These are phyloP conservation scores for Gilbertella persicaria DNA, from an alignment of 371 early-diverging fungal genomes.

Conservation along the genomic window DNA sequence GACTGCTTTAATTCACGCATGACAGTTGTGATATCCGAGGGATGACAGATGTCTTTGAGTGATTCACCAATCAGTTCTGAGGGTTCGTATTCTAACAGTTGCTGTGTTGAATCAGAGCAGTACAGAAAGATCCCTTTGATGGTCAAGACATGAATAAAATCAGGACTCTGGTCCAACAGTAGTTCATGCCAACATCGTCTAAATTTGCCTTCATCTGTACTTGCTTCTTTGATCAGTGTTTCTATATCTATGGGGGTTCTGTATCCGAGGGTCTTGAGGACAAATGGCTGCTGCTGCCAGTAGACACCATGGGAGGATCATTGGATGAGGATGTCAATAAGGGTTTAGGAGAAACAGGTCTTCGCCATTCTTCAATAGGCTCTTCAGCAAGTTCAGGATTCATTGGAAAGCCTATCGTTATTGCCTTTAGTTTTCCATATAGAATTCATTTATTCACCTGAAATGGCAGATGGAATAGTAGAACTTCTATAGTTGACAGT, in stretches of 20 bases:
- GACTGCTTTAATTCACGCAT: constrained; percentile 63
- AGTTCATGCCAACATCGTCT: constrained; percentile 38
- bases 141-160: constrained; percentile 65
- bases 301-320: no score
- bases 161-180: constrained; percentile 42
- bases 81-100: constrained; percentile 51
- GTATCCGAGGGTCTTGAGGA: constrained; percentile 5
- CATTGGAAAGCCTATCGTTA: constrained; percentile 1
- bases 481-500: constrained; percentile 50
- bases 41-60: constrained; percentile 63
- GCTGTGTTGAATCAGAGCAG: constrained; percentile 43
- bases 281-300: no score
- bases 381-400: not conserved
- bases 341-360: constrained; percentile 18
- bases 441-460: not conserved
- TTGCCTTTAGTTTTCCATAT: not conserved
- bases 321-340: not conserved
- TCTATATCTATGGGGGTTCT: constrained; percentile 30
- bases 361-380: constrained; percentile 22
- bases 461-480: constrained; percentile 32
- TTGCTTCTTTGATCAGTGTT: constrained; percentile 35
- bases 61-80: constrained; percentile 57
- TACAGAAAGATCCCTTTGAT: constrained; percentile 67
- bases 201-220: constrained; percentile 30
- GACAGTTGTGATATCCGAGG: constrained; percentile 61